Evolutionary conservation across 2,329 filamentous ascomycete genomes (phyloP).

Genomic region (Neonectria hederae): DNA sequence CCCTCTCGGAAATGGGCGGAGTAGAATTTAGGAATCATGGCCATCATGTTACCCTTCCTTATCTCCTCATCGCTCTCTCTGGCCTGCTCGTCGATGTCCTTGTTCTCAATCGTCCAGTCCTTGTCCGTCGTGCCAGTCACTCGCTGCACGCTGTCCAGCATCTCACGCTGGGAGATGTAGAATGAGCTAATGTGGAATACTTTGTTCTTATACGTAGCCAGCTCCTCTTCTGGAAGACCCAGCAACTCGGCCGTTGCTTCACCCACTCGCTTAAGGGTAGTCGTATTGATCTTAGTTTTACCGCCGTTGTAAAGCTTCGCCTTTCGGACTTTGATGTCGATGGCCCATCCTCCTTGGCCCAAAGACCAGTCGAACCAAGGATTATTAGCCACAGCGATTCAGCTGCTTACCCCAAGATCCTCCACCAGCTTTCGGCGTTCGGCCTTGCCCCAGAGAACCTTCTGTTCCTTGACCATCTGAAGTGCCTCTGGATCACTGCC

Average conservation of each 20-base stretch:
- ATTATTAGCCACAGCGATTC: slow-evolving; percentile 46
- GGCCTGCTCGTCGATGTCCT: slow-evolving; percentile 17
- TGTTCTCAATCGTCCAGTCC: slow-evolving; percentile 51
- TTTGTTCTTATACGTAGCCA: slow-evolving; percentile 43
- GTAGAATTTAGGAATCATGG: slow-evolving; percentile 39
- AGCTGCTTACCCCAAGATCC: slow-evolving; percentile 42
- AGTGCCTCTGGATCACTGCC: slow-evolving; percentile 41
- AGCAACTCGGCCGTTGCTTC: slow-evolving; percentile 48
- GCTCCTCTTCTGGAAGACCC: slow-evolving; percentile 45
- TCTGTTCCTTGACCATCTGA: slow-evolving; percentile 36
- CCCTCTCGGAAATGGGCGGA: slow-evolving; percentile 44
- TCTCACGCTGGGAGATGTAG: slow-evolving; percentile 67
- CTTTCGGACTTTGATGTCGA: slow-evolving; percentile 44
- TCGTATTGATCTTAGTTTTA: slow-evolving; percentile 40
- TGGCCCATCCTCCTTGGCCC: slow-evolving; percentile 41
- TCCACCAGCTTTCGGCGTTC: slow-evolving; percentile 41
- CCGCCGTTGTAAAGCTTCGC: slow-evolving; percentile 46
- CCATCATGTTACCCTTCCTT: slow-evolving; percentile 30
- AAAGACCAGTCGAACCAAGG: slow-evolving; percentile 48
- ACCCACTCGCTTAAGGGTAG: slow-evolving; percentile 46
- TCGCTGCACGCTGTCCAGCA: slow-evolving; percentile 68
- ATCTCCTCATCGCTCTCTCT: slow-evolving; percentile 28
- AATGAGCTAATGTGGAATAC: slow-evolving; percentile 63
- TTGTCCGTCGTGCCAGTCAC: slow-evolving; percentile 63
- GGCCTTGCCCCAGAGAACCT: slow-evolving; percentile 39